Percentiles rank a stretch among this genome's conserved stretches.
phyloP scores from a whole-genome alignment of 192 early-diverging fungal genomes.

The Kappamyces sp. region DNA sequence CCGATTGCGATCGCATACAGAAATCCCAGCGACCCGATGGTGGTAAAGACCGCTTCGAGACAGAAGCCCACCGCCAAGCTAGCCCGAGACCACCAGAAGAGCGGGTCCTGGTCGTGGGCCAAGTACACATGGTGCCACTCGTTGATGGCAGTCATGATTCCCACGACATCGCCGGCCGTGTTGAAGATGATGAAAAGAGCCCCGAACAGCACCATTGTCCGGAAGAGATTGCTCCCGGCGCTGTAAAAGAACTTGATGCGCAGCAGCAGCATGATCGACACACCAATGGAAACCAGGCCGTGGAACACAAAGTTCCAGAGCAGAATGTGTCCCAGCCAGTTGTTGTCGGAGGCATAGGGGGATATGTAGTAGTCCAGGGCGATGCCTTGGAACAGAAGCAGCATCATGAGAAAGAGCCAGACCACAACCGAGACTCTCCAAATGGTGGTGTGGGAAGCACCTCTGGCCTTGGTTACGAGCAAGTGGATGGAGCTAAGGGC shows the following conservation, averaged over 20 bases:
- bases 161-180: no score
- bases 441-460: neutral
- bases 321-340: neutral
- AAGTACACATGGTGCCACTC: no score
- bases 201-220: no score
- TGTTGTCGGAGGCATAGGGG: neutral
- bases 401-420: neutral
- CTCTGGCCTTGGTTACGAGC: neutral
- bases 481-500: neutral
- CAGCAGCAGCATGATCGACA: neutral
- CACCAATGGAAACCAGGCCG: neutral
- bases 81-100: no score
- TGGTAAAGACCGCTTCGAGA: conserved; percentile 8
- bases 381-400: neutral
- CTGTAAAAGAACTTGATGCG: neutral
- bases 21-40: conserved; percentile 4
- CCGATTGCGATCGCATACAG: neutral
- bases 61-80: no score
- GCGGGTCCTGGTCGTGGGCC: no score
- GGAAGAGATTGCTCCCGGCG: no score
- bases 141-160: no score
- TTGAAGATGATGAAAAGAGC: no score
- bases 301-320: neutral
- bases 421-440: neutral
- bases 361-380: neutral